These are phyloP conservation scores for Ormosia emarginata DNA, from an alignment of 306 rosid genomes.

Conservation along the genomic window DNA sequence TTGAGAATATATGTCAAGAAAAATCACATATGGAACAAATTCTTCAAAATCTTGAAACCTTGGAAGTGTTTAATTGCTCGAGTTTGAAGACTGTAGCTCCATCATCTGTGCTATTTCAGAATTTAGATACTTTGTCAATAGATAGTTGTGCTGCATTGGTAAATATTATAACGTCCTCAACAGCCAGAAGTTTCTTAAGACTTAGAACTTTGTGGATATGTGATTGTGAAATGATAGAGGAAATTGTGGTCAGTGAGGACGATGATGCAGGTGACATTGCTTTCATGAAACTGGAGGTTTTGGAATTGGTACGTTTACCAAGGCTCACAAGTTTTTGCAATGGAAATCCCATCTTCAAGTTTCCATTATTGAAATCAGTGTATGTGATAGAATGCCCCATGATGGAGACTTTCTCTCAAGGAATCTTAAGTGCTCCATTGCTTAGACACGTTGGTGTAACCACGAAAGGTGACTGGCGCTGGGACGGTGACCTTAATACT, in stretches of 20 bases:
- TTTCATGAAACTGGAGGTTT: not conserved
- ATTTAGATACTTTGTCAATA: not conserved
- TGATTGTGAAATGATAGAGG: not conserved
- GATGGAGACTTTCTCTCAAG: not conserved
- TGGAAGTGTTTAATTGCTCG: not conserved
- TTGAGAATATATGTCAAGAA: not conserved
- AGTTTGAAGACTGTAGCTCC: not conserved
- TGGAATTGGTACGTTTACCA: not conserved
- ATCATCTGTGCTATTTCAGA: not conserved
- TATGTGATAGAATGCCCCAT: not conserved
- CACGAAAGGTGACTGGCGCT: not conserved
- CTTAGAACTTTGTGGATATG: not conserved
- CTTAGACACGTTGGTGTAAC: not conserved
- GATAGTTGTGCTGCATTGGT: not conserved
- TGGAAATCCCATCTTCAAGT: not conserved
- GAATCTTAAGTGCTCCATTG: not conserved
- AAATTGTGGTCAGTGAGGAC: not conserved
- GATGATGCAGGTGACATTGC: not conserved
- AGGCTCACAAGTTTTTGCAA: not conserved
- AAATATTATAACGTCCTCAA: not conserved
- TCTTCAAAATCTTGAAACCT: not conserved
- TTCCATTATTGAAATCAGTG: not conserved
- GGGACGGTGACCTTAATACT: conserved; percentile 17
- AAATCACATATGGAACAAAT: not conserved
- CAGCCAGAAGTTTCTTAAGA: not conserved